Evolutionary conservation across 768 basidiomycete species (phyloP), one percentile per base, ranked within the genome.

Genomic region (Leccinellum luteum): DNA sequence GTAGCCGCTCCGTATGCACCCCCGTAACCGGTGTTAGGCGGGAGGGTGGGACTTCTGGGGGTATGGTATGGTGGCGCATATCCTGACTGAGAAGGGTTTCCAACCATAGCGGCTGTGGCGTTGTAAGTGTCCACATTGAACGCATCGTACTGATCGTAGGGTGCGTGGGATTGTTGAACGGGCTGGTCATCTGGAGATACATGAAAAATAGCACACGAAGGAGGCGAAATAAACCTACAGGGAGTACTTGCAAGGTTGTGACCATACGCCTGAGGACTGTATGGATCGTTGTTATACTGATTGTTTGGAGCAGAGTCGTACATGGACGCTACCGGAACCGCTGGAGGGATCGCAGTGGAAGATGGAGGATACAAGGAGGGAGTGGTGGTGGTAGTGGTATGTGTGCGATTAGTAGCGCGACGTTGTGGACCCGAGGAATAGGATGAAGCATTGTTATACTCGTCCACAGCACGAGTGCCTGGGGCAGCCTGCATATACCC

Each of bases 381-480:
- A 63, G 79, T 78, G 7, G 71, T 74, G 12, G 64, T 70, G 5
- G 81, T 75, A 7, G 79, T 73, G 48, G 68, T 68, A 61, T 76
- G 76, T 9, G 75, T 76, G 56, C 68, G 72, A 45, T 60, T 69
- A 59, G 75, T 81, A 32, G 61, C 73, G 54, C 76, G 77, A 35
- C 77, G 74, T 32, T 71, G 74, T 3, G 79, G 76, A 48, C 59
- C 60, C 31, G 81, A 79, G 19, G 84, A 74, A 56, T 80, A 78
- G 19, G 82, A 76, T 17, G 76, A 66, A 21, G 75, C 56, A 31
- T 79, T 73, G 65, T 91, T 89, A 59, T 90, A 92, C 21, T 88
- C 87, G 64, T 92, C 90, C 6, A 92, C 78, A 5, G 91, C 83
- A 44, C 88, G 82, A 41, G 83, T 79, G 3, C 90, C 90, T 15